Evolutionary conservation across 2,329 filamentous ascomycete species (phyloP), one percentile per base, ranked within the genome.

Genomic region (Fusarium duplospermum): DNA sequence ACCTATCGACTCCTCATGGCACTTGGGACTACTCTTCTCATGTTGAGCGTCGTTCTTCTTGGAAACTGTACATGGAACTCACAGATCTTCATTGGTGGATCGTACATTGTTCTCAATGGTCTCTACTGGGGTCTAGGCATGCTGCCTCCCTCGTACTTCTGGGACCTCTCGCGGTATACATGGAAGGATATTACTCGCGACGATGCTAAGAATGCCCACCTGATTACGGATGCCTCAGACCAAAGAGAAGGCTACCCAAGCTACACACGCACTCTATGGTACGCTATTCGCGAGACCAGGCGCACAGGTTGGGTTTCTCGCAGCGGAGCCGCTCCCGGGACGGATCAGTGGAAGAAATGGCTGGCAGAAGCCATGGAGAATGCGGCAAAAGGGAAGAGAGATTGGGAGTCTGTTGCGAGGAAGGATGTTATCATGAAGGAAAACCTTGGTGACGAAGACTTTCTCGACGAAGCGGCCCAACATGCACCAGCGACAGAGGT

Each of bases 1-100:
- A 74, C 76, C 2, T 90, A 91, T 77, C 86, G 87, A 22, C 78
- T 84, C 1, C 84, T 91, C 9, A 90, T 92, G 81, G 89, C 86
- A 0, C 47, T 87, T 2, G 89, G 88, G 36, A 92, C 90, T 10
- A 85, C 89, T 10, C 73, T 91, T 29, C 85, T 92, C 52, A 92
- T 92, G 90, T 77, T 89, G 4, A 86, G 87, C 1, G 89, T 92
- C 13, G 88, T 92, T 14, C 81, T 91, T 16, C 80, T 92, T 36
- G 90, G 89, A 2, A 92, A 92, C 77, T 90, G 89, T 79, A 86
- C 85, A n/a, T 91, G 89, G 85, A 84, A 86, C 52, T 87, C 88
- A 69, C 90, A 92, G 79, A 86, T 89, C 11, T 86, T 89, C 13
- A 88, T 91, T 68, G 89, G 89, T 8, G 83, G 81, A 3, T 83